A percentile compares a stretch with the other conserved stretches of the same genome.
These are phyloP conservation scores for Periconia digitata DNA, from an alignment of 2,329 filamentous ascomycete species.

Conservation along the genomic window DNA sequence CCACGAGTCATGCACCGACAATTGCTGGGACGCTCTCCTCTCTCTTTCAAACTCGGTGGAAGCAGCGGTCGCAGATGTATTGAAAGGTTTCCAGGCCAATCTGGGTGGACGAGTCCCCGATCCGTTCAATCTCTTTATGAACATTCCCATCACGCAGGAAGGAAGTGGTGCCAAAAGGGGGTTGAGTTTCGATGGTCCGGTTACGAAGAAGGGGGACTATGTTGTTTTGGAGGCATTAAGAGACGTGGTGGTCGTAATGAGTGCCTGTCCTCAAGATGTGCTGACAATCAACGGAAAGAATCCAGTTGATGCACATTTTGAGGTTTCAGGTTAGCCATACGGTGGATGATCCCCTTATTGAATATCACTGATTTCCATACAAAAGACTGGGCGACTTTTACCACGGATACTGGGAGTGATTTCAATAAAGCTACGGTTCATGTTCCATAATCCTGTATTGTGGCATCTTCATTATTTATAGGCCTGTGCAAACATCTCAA, in stretches of 20 bases:
- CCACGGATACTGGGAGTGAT: too few species aligned
- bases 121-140: constrained; percentile 48
- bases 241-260: constrained; percentile 52
- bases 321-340: constrained; percentile 19
- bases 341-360: too few species aligned
- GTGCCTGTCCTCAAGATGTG: constrained; percentile 50
- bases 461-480: too few species aligned
- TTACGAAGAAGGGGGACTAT: constrained; percentile 46
- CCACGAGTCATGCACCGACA: constrained; percentile 42
- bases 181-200: constrained; percentile 45
- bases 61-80: constrained; percentile 17
- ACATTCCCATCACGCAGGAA: constrained; percentile 46
- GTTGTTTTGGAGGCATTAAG: constrained; percentile 48
- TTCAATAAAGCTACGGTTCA: too few species aligned
- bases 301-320: constrained; percentile 49
- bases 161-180: constrained; percentile 36
- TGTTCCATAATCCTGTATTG: too few species aligned
- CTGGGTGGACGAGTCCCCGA: constrained; percentile 33
- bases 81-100: constrained; percentile 23
- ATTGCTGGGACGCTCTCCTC: constrained; percentile 36
- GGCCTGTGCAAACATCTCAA: too few species aligned
- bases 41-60: constrained; percentile 14
- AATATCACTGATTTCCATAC: too few species aligned
- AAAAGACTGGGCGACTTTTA: neutral
- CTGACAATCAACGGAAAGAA: constrained; percentile 47